Base-by-base conservation (phyloP, 1,284 basidiomycete species). In the Malassezia restricta region DNA sequence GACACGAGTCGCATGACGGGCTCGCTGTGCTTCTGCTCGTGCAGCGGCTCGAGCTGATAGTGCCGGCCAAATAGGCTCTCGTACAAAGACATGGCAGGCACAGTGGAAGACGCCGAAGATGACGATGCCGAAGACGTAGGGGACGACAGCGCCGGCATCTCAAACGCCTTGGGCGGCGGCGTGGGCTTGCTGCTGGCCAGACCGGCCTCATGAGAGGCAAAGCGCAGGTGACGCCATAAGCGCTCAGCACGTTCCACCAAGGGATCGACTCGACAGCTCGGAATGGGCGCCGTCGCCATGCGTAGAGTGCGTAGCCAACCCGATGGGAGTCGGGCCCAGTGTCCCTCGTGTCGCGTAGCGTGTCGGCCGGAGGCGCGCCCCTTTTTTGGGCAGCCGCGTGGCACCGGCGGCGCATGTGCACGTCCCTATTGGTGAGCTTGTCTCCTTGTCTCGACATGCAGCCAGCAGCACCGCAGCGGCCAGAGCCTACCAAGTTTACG, bases 161-260 rank as follows among this genome's bases (percentile, higher is more conserved):
- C 20, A 24, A 24, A 24, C 20, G 20, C 20, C 20, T 24, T 24
- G 20, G 20, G 20, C 20, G 20, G 20, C 20, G 20, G 20, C 20
- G 20, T 24, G 20, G 20, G 20, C 11, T 11, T 15, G n/a, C 39
- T 3, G 20, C 20, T 40, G 2, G 53, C 30, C 5, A 55, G 53
- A 2, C 53, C 48, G 12, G 48, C 48, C 11, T 50, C 33, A 11
- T 41, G 30, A 6, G 53, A 47, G 8, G 53, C 53, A 12, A 41
- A 32, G 15, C 28, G 28, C 7, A 55, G 37, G 15, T 47, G 53
- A n/a, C 27, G 14, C 11, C 43, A 31, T 4, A 55, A 37, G n/a
- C 27, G 47, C 24, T 46, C 33, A 6, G 53, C 53, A 32, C 42
- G 43, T 42, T 48, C 15, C 20, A 30, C n/a, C 9, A 17, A 14